Evolutionary conservation across 495 filamentous ascomycete genomes (phyloP), one percentile per base, ranked within the genome.

Genomic region (Neurospora sp.): DNA sequence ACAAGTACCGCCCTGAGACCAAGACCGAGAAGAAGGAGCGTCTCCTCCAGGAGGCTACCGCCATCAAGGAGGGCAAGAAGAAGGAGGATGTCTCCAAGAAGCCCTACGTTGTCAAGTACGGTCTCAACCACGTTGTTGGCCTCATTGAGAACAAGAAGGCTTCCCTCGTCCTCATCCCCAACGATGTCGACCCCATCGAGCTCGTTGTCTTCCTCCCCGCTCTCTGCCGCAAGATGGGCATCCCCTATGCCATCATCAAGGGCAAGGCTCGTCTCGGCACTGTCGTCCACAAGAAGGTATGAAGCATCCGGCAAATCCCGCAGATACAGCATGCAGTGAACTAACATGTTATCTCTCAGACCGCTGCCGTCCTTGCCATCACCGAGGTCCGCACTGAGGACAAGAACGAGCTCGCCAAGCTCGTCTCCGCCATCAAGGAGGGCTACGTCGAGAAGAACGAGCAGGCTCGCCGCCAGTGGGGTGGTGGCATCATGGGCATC

Each of bases 71-170:
- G 84, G 96, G 96, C 84, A 97, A 98, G 91, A 98, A 98, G 91
- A 98, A 98, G 92, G 96, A 98, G 89, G 96, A 98, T 82, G 94
- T 96, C 80, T 92, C 89, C 91, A 98, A 98, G 93, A 99, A 99
- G 91, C 96, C 96, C 79, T 98, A 97, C 85, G 87, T 92, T 79
- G 96, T 95, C 89, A 98, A 99, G 91, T 98, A 97, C 85, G 96
- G 96, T 86, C 90, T 99, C 78, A 99, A 99, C 90, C 96, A 99
- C 88, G 96, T 99, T 79, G 96, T 99, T 77, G 96, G 96, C 75
- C 89, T 99, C 76, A 94, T 99, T 82, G 96, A 99, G 91, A 98
- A 98, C 89, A 99, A 98, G 93, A 99, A 99, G 91, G 95, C 96
- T 74, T 89, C 91, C 72, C 88, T 99, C 76, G 96, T 99, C 82